Conservation (phyloP, 2,329 filamentous ascomycete genomes). For the Sarocladium strictum region DNA sequence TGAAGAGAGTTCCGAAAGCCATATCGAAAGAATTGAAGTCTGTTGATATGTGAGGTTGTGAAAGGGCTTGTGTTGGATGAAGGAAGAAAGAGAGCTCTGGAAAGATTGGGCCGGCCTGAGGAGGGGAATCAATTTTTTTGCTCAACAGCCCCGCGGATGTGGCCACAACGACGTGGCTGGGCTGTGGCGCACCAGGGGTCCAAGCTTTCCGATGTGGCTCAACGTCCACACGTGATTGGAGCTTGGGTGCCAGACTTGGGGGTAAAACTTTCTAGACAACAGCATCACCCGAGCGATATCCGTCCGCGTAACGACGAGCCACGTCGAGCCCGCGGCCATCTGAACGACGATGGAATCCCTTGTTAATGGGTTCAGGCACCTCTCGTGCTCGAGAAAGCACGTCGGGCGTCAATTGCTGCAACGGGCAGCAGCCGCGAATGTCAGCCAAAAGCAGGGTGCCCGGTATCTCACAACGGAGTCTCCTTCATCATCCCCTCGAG, state of each 20-base stretch:
- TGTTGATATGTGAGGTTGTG: constrained; percentile 19
- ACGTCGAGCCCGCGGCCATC: not conserved
- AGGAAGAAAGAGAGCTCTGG: constrained; percentile 8
- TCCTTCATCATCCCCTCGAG: constrained; percentile 9
- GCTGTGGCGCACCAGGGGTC: constrained; percentile 7
- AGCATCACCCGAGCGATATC: not conserved
- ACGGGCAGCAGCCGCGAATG: constrained; percentile 16
- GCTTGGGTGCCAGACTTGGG: not conserved
- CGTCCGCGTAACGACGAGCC: constrained; percentile 5
- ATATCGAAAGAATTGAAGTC: constrained; percentile 51
- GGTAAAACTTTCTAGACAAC: constrained; percentile 5
- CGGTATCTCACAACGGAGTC: constrained; percentile 22
- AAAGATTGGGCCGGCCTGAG: constrained; percentile 11
- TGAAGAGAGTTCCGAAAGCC: constrained; percentile 98
- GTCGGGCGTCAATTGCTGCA: constrained; percentile 24
- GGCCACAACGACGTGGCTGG: constrained; percentile 8
- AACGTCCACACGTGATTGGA: constrained; percentile 6
- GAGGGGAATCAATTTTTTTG: constrained; percentile 28
- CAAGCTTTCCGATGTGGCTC: constrained; percentile 6
- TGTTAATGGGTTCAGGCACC: constrained; percentile 27
- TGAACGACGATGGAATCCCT: constrained; percentile 27
- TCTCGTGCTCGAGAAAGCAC: constrained; percentile 26
- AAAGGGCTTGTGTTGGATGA: constrained; percentile 21
- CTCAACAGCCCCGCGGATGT: constrained; percentile 11
- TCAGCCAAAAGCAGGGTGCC: constrained; percentile 19